A percentile compares a stretch with the other conserved stretches of the same genome.
phyloP scores from a whole-genome alignment of 106 monocot genomes.

The Iris macrosiphon region DNA sequence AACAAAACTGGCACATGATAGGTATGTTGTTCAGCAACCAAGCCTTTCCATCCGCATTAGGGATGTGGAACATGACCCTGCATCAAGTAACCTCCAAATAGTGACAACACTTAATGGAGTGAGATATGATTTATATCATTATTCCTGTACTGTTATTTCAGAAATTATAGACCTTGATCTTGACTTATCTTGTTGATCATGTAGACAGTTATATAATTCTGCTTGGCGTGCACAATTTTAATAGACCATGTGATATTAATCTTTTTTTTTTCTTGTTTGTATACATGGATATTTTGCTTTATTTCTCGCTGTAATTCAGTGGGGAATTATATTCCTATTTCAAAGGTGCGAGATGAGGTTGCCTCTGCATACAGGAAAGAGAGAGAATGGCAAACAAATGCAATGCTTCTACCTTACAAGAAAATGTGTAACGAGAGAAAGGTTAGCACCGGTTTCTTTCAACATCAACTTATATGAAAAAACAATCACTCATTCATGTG shows the following conservation, averaged over 20 bases:
- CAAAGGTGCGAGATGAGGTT: constrained; percentile 66
- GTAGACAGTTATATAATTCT: not conserved
- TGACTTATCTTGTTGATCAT: too few relatives aligned
- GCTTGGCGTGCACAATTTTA: too few relatives aligned
- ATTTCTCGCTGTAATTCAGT: constrained; percentile 20
- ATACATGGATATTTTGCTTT: too few relatives aligned
- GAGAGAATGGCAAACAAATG: constrained; percentile 44
- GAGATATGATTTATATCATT: too few relatives aligned
- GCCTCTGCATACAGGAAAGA: constrained; percentile 63
- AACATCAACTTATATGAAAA: not conserved
- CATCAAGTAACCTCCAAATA: too few relatives aligned
- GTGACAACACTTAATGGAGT: too few relatives aligned
- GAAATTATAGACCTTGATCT: not conserved
- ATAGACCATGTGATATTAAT: not conserved
- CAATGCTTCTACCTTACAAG: constrained; percentile 54
- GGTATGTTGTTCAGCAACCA: too few relatives aligned
- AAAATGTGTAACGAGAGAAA: constrained; percentile 51
- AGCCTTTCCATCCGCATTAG: too few relatives aligned
- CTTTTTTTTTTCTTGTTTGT: not conserved
- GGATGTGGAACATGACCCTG: too few relatives aligned
- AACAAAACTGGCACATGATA: too few relatives aligned
- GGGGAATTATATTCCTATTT: constrained; percentile 58
- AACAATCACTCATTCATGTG: too few relatives aligned
- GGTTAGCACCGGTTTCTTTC: constrained; percentile 20
- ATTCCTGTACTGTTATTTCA: too few relatives aligned